A percentile compares a stretch with the other conserved stretches of the same genome.
phyloP scores from a whole-genome alignment of 257 asterid species.

The Lycium barbarum region DNA sequence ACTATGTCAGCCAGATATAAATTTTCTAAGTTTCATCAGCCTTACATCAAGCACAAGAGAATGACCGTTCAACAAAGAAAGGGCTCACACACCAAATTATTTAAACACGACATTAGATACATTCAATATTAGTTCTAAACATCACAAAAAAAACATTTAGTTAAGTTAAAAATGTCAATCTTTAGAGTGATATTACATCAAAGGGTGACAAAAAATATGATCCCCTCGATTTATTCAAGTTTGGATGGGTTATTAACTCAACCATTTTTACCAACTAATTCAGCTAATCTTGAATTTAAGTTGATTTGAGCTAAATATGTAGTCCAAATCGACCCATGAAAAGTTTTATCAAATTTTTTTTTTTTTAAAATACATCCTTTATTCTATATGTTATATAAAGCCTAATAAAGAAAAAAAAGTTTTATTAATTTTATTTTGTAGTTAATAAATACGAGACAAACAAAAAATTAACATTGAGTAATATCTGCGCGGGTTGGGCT shows the following conservation, averaged over 20 bases:
- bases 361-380: too few relatives aligned
- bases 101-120: slow-evolving; percentile 2
- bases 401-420: too few relatives aligned
- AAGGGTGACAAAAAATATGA: background rate
- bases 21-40: background rate
- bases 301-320: background rate
- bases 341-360: too few relatives aligned
- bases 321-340: background rate
- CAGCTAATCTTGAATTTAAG: background rate
- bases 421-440: too few relatives aligned
- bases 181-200: background rate
- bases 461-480: too few relatives aligned
- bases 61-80: slow-evolving; percentile 10
- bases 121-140: background rate
- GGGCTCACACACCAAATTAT: background rate
- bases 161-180: background rate
- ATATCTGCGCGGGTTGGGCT: background rate
- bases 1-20: background rate
- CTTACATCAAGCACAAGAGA: background rate
- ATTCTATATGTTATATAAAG: too few relatives aligned
- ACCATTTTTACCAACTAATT: background rate
- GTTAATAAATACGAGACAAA: too few relatives aligned
- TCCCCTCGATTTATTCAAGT: background rate
- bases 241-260: background rate
- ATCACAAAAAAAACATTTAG: background rate